Evolutionary conservation across 2,329 filamentous ascomycete species (phyloP), one percentile per base, ranked within the genome.

Genomic region (Aspergillus fructus): DNA sequence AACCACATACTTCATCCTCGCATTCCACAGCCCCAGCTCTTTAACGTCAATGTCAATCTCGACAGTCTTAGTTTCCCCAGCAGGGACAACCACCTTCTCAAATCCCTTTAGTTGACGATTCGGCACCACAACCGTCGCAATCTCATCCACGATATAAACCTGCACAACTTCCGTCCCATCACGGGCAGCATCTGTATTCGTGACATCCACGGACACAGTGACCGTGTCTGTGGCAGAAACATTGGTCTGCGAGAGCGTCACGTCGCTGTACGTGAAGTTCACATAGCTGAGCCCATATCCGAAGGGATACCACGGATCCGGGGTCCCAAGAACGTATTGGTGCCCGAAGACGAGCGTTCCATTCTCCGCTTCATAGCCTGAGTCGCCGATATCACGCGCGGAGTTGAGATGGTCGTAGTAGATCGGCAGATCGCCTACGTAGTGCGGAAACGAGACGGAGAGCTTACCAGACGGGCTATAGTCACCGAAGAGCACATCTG

Each of bases 361-460:
- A 58, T 89, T 86, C 2, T 76, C 70, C 53, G 81, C 76, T 1
- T 79, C 73, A 0, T 73, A 71, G 0, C 87, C 87, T 0, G 83
- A 78, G 41, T 85, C 81, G 6, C 79, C 78, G 21, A 69, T 77
- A 15, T 73, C 70, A 4, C 87, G 82, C 0, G 82, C 87, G 0
- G 85, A 88, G 74, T 90, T 90, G 46, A 88, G 76, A 70, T 89
- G 87, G 67, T 91, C 87, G 69, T 91, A 91, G 76, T 87, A 90
- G 51, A 88, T 79, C 0, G 89, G 89, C 0, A 86, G 77, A 1
- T 84, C 85, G 23, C 87, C 88, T 15, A 90, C 82, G 60, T 85
- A 84, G 58, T 84, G 81, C 0, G 88, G 88, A 68, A 91, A 86
- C 11, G 83, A 85, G 34, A 90, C 86, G 1, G 83, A 81, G 12